phyloP scores from a whole-genome alignment of 2,329 filamentous ascomycete genomes.

The Allantophomopsis cytisporea region DNA sequence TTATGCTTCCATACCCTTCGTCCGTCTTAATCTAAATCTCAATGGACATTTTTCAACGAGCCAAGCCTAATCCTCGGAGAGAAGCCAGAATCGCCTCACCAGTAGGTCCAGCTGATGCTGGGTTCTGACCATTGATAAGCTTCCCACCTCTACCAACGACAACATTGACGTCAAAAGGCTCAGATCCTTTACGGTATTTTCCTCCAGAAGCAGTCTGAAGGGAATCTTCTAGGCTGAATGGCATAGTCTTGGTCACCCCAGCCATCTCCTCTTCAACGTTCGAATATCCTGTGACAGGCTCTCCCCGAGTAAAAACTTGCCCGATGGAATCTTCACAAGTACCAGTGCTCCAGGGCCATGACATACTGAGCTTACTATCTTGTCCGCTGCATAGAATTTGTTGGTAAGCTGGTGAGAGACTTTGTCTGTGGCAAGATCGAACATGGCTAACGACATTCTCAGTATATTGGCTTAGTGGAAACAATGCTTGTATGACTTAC shows the following conservation, averaged over 20 bases:
- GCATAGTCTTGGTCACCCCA: conserved; percentile 28
- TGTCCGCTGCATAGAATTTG: conserved; percentile 46
- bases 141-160: conserved; percentile 20
- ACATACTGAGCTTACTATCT: conserved; percentile 51
- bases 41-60: too few relatives aligned
- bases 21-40: too few relatives aligned
- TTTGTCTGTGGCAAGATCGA: conserved; percentile 45
- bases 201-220: conserved; percentile 36
- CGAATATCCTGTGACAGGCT: conserved; percentile 43
- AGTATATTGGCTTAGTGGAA: too few relatives aligned
- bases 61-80: too few relatives aligned
- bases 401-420: conserved; percentile 41
- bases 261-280: conserved; percentile 34
- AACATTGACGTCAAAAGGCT: conserved; percentile 23
- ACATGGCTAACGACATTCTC: too few relatives aligned
- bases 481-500: too few relatives aligned
- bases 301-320: conserved; percentile 36
- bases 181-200: conserved; percentile 37
- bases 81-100: conserved; percentile 21
- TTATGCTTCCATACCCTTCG: too few relatives aligned
- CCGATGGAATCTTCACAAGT: conserved; percentile 39
- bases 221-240: conserved; percentile 49
- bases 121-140: conserved; percentile 28
- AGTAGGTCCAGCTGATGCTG: conserved; percentile 21
- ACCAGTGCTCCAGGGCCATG: conserved; percentile 51